Evolutionary conservation across 192 early-diverging fungal genomes (phyloP), one percentile per base, ranked within the genome.

Genomic region (Coemansia sp.): DNA sequence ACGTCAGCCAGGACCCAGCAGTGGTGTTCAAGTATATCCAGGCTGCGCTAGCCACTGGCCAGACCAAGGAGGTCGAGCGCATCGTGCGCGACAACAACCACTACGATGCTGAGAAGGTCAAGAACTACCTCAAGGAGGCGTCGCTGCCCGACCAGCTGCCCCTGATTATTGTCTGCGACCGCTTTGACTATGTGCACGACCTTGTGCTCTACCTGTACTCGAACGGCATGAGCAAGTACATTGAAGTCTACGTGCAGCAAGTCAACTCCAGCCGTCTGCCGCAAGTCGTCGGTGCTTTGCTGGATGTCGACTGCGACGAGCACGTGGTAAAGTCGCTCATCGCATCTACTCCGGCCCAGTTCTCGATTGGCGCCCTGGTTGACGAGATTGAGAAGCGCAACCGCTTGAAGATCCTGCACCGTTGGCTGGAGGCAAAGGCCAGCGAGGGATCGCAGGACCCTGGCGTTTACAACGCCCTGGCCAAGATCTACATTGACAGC

Each of bases 1-100:
- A 98, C 75, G 85, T 97, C 53, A 93, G 93, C 67, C 89, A 94
- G 63, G 95, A 97, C 67, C 86, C 92, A 6, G 91, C 95, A 42
- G 97, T 99, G 1, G 93, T 96, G 65, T 96, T 96, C 86, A 98
- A 98, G 86, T 99, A 98, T 82, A 99, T 99, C 62, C 95, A 99
- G 79, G 92, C 97, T 10, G 96, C 94, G 12, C 89, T 90, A 62
- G 83, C 89, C 35, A 93, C 93, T 37, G 94, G 95, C 13, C 96
- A 99, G 80, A 85, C 92, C 55, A 96, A 95, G 84, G 97, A 98
- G 73, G 96, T 97, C 28, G 97, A 99, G 81, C 89, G 96, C 41
- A 92, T 99, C 52, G 96, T 94, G 75, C 87, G 95, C 53, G 97
- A 99, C 76, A 95, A 91, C 83, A 92, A 93, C 79, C 89, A 88